A percentile compares a stretch with the other conserved stretches of the same genome.
Evolutionary conservation across 345 rosid genomes (phyloP).

Genomic region (Hypericum androsaemum): DNA sequence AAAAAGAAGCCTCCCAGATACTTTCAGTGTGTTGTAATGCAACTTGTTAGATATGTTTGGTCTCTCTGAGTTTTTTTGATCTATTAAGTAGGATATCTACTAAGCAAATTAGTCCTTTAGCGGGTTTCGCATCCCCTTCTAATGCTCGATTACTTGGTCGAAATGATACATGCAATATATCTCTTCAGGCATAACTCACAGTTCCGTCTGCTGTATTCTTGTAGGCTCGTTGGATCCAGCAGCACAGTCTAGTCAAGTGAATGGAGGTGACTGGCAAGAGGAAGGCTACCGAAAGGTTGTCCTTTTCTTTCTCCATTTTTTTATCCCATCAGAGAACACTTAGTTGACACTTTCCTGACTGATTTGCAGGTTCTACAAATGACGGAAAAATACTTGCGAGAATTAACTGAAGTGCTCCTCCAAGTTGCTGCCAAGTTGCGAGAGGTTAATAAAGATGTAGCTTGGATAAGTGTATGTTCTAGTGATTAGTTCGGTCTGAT

Average conservation of each 20-base stretch:
- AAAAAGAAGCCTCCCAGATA: slow-evolving; percentile 39
- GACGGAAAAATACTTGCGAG: slow-evolving; percentile 59
- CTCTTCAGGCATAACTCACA: background rate
- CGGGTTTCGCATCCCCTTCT: slow-evolving; percentile 4
- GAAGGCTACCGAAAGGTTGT: slow-evolving; percentile 77
- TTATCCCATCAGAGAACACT: background rate
- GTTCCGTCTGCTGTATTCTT: slow-evolving; percentile 14
- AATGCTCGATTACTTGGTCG: background rate
- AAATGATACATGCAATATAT: background rate
- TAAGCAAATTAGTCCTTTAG: background rate
- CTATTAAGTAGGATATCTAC: background rate
- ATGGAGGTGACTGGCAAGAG: slow-evolving; percentile 85
- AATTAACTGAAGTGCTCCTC: slow-evolving; percentile 58
- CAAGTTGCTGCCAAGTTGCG: slow-evolving; percentile 50
- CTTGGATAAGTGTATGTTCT: background rate
- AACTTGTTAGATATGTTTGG: slow-evolving; percentile 20
- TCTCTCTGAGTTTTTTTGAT: slow-evolving; percentile 1
- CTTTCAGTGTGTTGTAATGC: slow-evolving; percentile 38
- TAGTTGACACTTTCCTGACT: slow-evolving; percentile 8
- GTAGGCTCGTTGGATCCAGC: slow-evolving; percentile 73
- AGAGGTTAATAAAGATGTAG: slow-evolving; percentile 32
- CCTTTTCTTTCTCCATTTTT: background rate
- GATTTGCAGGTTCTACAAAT: slow-evolving; percentile 50
- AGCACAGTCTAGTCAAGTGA: slow-evolving; percentile 57
- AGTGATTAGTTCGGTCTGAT: background rate